Conservation (phyloP, 2,329 filamentous ascomycete species). For the Saccharata proteae region DNA sequence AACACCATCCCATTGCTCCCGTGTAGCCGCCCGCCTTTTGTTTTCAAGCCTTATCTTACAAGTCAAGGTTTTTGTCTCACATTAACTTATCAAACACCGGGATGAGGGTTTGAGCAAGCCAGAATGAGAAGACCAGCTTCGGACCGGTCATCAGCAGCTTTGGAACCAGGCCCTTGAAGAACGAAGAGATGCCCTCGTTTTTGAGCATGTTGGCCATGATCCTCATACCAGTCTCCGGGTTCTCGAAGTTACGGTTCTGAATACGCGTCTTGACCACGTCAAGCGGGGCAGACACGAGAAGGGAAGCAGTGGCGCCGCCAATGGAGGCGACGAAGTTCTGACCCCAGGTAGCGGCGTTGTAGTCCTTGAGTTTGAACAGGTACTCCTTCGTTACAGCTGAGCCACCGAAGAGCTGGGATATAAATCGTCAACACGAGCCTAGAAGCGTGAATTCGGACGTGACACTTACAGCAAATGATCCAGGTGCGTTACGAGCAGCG, state of each 20-base stretch:
- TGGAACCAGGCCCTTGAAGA: slow-evolving; percentile 96
- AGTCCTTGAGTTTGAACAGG: slow-evolving; percentile 77
- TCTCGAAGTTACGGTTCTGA: slow-evolving; percentile 97
- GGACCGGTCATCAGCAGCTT: slow-evolving; percentile 99
- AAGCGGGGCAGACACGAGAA: slow-evolving; percentile 88
- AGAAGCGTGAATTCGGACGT: slow-evolving; percentile 12
- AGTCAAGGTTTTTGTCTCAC: too few species aligned
- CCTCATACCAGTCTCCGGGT: slow-evolving; percentile 85
- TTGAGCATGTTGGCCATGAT: slow-evolving; percentile 89
- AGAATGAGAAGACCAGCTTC: slow-evolving; percentile 99
- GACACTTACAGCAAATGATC: slow-evolving; percentile 76
- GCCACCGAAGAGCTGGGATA: slow-evolving; percentile 73
- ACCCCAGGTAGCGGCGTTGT: slow-evolving; percentile 87
- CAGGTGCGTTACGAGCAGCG: slow-evolving; percentile 88
- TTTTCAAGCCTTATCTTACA: too few species aligned
- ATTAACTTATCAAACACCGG: slow-evolving; percentile 70
- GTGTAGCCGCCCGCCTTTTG: too few species aligned
- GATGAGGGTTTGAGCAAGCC: slow-evolving; percentile 96
- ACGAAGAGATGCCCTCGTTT: slow-evolving; percentile 72
- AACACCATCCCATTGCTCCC: too few species aligned
- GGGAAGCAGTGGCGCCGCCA: slow-evolving; percentile 85
- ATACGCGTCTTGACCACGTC: slow-evolving; percentile 98
- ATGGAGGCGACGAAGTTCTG: slow-evolving; percentile 98
- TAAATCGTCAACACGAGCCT: slow-evolving; percentile 5
- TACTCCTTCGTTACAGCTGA: slow-evolving; percentile 98